Evolutionary conservation across 441 rosid genomes (phyloP), one percentile per base, ranked within the genome.

Genomic region (Syzygium syzygioides): DNA sequence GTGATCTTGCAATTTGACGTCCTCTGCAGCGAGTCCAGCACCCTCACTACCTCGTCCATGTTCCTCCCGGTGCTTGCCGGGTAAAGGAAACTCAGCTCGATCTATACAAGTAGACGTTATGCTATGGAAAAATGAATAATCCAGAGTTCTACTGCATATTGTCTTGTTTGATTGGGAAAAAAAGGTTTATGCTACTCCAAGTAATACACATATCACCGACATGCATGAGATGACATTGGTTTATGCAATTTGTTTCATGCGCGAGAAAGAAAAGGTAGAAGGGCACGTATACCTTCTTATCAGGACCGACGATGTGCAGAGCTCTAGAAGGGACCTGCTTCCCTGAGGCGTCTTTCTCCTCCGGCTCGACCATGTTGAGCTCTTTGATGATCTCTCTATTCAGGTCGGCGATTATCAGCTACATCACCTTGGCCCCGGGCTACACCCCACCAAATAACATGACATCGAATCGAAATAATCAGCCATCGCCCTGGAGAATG

Each of bases 41-140:
- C 99, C 89, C 99, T 94, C 91, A 95, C 37, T 86, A 95, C 98
- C 87, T 95, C 99, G 32, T 95, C 98, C 93, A 96, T 94, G 95
- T 95, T 98, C 90, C 97, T 91, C 18, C 98, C 97, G 0, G 99
- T 95, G 89, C 93, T 91, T 6, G 96, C 94, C 1, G 98, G 99
- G 86, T 95, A 95, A n/a, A 96, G 94, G 83, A 96, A 93, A 88
- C 98, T 95, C 94, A 95, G 87, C 93, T 94, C 96, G 32, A 96
- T 94, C 97, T 95, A 37, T 79, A 59, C 30, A 71, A 71, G 37
- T 71, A 41, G 2, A 37, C 12, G n/a, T 13, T 2, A 20, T 37
- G 37, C 6, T 4, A 3, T 11, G 83, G 45, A 41, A 20, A 71
- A 34, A 7, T 18, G 37, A 30, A 30, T 41, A 41, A 41, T 41